These are phyloP conservation scores for Paratinospora sagittata DNA, from an alignment of 164 flowering plant genomes.

Conservation along the genomic window DNA sequence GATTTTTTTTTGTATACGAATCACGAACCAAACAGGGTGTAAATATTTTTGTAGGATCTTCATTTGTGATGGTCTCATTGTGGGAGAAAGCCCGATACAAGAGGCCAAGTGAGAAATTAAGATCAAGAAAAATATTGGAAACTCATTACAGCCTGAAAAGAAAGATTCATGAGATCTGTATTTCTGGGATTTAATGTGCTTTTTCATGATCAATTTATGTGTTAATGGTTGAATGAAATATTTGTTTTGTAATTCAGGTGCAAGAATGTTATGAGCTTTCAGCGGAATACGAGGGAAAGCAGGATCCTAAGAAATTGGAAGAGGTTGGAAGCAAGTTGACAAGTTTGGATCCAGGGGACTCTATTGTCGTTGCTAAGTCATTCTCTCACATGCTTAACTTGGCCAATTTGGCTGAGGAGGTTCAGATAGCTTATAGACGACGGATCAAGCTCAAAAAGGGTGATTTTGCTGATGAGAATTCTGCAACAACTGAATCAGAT, in stretches of 20 bases:
- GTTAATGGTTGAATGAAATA: not conserved
- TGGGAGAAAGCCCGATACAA: not conserved
- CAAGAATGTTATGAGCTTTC: constrained; percentile 98
- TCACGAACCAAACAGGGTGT: no score
- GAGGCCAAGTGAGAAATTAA: not conserved
- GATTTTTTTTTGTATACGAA: no score
- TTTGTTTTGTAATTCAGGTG: constrained; percentile 42
- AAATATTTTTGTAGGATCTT: no score
- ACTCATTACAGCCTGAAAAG: no score
- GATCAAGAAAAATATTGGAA: no score
- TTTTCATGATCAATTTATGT: not conserved
- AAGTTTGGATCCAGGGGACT: constrained; percentile 96
- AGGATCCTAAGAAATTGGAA: constrained; percentile 67
- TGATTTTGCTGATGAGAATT: constrained; percentile 85
- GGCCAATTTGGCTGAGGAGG: constrained; percentile 99
- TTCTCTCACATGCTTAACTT: constrained; percentile 98
- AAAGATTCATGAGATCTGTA: not conserved
- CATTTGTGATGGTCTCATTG: not conserved
- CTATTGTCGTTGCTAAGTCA: constrained; percentile 87
- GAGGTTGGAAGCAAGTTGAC: constrained; percentile 88
- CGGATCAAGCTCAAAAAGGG: constrained; percentile 79
- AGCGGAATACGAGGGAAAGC: constrained; percentile 94
- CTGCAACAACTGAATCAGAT: constrained; percentile 96
- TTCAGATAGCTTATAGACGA: constrained; percentile 87
- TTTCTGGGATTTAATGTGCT: not conserved